A percentile compares a stretch with the other conserved stretches of the same genome.
Evolutionary conservation across 2,329 filamentous ascomycete genomes (phyloP).

Genomic region (Ceratocystis smalleyi): DNA sequence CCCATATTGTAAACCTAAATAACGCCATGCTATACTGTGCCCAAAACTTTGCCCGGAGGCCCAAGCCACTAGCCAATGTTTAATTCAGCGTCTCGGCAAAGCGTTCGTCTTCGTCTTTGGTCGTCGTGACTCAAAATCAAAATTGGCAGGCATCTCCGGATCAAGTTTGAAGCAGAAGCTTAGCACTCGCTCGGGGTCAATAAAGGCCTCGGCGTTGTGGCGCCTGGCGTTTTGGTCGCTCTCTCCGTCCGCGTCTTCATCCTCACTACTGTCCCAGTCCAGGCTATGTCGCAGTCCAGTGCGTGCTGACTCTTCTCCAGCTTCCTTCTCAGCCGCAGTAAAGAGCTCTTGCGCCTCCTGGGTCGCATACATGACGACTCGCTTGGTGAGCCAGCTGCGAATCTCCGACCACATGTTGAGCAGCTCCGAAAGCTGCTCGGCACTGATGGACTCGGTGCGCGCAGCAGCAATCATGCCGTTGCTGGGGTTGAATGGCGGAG

Average conservation of each 20-base stretch:
- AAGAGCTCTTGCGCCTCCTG: slow-evolving; percentile 44
- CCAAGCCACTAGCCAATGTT: too few species aligned
- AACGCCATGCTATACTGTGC: slow-evolving; percentile 1
- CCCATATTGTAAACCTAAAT: background rate
- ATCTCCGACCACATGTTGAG: slow-evolving; percentile 42
- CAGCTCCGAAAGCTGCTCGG: slow-evolving; percentile 31
- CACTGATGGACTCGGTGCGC: slow-evolving; percentile 24
- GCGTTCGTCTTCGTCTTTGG: slow-evolving; percentile 11
- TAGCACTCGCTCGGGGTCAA: slow-evolving; percentile 33
- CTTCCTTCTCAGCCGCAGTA: slow-evolving; percentile 52
- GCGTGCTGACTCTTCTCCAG: slow-evolving; percentile 52
- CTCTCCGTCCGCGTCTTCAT: slow-evolving; percentile 45
- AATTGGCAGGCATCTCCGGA: slow-evolving; percentile 30
- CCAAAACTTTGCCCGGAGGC: background rate
- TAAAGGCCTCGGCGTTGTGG: slow-evolving; percentile 19
- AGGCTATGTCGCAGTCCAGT: slow-evolving; percentile 50
- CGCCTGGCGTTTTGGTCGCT: slow-evolving; percentile 23
- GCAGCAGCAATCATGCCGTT: slow-evolving; percentile 18
- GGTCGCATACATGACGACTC: slow-evolving; percentile 29
- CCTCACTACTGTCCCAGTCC: slow-evolving; percentile 35
- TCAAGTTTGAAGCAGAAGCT: slow-evolving; percentile 33
- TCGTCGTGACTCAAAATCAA: slow-evolving; percentile 27
- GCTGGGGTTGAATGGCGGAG: slow-evolving; percentile 10
- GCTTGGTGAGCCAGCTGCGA: slow-evolving; percentile 27
- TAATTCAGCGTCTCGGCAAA: background rate